Conservation (phyloP, 306 rosid species). For the Medicago truncatula region DNA sequence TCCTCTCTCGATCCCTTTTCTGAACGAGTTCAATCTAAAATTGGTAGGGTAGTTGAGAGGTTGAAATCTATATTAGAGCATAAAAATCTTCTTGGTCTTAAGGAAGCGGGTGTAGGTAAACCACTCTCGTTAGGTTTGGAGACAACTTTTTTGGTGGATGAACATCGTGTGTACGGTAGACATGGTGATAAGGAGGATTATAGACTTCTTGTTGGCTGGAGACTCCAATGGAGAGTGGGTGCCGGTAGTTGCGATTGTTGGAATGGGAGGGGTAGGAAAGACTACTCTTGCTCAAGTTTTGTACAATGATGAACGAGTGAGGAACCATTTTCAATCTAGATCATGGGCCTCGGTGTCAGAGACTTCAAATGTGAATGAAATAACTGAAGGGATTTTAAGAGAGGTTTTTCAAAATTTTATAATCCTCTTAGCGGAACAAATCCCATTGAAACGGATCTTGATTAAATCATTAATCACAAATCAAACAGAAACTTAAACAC, state of each 20-base stretch:
- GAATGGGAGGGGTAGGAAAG: conserved; percentile 60
- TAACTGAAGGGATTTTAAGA: too few relatives aligned
- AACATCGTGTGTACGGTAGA: conserved; percentile 50
- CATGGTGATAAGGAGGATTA: conserved; percentile 46
- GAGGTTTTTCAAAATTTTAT: too few relatives aligned
- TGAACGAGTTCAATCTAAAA: conserved; percentile 42
- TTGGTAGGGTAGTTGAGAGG: conserved; percentile 47
- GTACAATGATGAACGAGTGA: conserved; percentile 41
- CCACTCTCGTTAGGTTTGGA: conserved; percentile 28
- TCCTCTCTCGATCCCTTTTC: conserved; percentile 51
- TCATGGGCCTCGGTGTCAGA: conserved; percentile 50
- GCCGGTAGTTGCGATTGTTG: conserved; percentile 43
- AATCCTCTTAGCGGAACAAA: too few relatives aligned
- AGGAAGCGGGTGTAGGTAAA: conserved; percentile 32
- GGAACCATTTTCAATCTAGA: conserved; percentile 29
- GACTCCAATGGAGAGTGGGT: background rate
- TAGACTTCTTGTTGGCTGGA: conserved; percentile 34
- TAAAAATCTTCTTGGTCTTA: conserved; percentile 52
- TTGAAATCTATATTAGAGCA: conserved; percentile 50
- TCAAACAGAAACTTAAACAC: too few relatives aligned
- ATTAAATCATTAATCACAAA: too few relatives aligned
- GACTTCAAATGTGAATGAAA: conserved; percentile 42
- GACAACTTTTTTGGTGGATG: conserved; percentile 62
- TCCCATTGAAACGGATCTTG: too few relatives aligned
- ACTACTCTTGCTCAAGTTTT: conserved; percentile 53